Conservation (phyloP, 306 rosid species). For the Cicer arietinum region DNA sequence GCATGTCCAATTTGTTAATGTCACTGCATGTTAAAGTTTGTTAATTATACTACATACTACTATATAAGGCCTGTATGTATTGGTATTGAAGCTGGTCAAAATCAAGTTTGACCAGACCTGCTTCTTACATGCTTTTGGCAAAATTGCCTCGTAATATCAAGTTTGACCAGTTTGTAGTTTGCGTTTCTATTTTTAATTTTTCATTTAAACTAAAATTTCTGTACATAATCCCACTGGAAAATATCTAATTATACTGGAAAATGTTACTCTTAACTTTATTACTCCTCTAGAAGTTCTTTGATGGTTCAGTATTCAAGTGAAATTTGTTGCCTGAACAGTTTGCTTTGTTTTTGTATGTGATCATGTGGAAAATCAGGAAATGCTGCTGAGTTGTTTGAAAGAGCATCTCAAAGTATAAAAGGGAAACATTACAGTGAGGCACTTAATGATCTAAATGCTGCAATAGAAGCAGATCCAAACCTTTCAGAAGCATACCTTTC, state of each 20-base stretch:
- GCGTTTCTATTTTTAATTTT: neutral
- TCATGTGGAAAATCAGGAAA: slow-evolving; percentile 71
- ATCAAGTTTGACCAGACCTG: neutral
- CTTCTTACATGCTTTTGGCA: neutral
- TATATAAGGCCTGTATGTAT: neutral
- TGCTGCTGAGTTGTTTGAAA: slow-evolving; percentile 83
- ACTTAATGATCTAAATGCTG: slow-evolving; percentile 91
- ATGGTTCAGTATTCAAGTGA: slow-evolving; percentile 33
- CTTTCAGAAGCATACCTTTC: slow-evolving; percentile 88
- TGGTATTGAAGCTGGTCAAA: neutral
- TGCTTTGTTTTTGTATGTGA: slow-evolving; percentile 38
- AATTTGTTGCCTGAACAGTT: slow-evolving; percentile 37
- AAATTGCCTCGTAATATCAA: neutral
- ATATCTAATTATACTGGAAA: neutral
- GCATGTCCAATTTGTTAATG: neutral
- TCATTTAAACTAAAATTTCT: slow-evolving; percentile 21
- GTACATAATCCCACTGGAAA: slow-evolving; percentile 3
- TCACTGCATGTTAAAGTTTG: slow-evolving; percentile 1
- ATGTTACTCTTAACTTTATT: neutral
- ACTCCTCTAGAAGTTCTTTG: slow-evolving; percentile 18
- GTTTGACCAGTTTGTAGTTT: slow-evolving; percentile 1
- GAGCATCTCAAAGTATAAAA: slow-evolving; percentile 78
- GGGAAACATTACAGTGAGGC: slow-evolving; percentile 88
- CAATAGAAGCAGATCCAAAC: slow-evolving; percentile 88
- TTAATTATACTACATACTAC: neutral